Base-by-base conservation (phyloP, 2,329 filamentous ascomycete genomes). In the Lasiodiplodia sp. region DNA sequence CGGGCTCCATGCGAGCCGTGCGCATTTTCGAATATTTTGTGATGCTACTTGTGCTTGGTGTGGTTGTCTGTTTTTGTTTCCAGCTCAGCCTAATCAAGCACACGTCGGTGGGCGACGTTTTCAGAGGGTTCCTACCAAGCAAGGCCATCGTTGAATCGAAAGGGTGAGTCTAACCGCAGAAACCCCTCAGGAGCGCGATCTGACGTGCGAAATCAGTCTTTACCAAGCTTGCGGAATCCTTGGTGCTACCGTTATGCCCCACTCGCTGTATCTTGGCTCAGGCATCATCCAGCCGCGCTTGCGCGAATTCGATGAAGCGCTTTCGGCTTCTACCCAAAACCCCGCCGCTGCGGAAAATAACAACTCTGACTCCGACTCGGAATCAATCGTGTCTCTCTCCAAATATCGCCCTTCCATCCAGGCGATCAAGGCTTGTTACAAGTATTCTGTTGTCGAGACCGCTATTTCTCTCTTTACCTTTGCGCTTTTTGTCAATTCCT, bases 401-500 rank as follows among this genome's bases (percentile, higher is more conserved):
- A 86, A 87, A 69, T 96, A 95, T 77, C 82, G 88, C 6, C 92
- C 92, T 0, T 92, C 91, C 0, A 83, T 92, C 1, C 80, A 85
- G 6, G 92, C 92, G n/a, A 93, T 96, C 71, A 86, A 86, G 18
- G 86, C 89, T 73, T 94, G 90, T 70, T 86, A 94, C 74, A 91
- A 89, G 70, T 92, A 92, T 77, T 92, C 91, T 3, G 89, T 92
- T 68, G 81, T 86, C 23, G 92, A 96, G 76, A 82, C 94, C 11
- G 83, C 87, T 7, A 76, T 93, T 16, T 91, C 90, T 0, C 88
- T 96, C 44, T 93, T 94, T 77, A 93, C 91, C 0, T 94, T 95
- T 77, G 92, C 92, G 0, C 85, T 96, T 3, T 96, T 96, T 75
- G 91, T 95, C 75, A 96, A 96, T 82, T 92, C 88, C 66, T 86